A percentile compares a stretch with the other conserved stretches of the same genome.
These are phyloP conservation scores for Corymbia maculata DNA, from an alignment of 345 rosid species.

Conservation along the genomic window DNA sequence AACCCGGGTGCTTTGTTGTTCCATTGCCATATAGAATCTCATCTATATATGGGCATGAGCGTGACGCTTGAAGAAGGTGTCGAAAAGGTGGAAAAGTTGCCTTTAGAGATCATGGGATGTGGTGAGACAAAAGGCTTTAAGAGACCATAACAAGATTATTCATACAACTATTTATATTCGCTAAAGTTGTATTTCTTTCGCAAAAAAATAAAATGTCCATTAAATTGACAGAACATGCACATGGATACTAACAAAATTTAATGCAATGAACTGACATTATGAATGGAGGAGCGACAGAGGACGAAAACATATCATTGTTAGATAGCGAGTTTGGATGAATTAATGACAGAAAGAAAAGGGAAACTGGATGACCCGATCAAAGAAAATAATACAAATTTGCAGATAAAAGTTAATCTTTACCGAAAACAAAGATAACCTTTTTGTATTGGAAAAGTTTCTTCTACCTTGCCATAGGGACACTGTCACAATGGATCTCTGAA, in stretches of 20 bases:
- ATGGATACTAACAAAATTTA: too few species aligned
- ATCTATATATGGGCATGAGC: conserved; percentile 69
- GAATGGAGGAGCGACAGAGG: not conserved
- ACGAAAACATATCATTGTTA: not conserved
- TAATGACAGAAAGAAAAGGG: not conserved
- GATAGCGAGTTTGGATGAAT: not conserved
- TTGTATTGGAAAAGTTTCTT: not conserved
- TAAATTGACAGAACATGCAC: too few species aligned
- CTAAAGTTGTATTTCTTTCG: too few species aligned
- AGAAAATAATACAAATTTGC: not conserved
- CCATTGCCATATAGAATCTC: conserved; percentile 76
- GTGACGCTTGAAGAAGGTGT: conserved; percentile 54
- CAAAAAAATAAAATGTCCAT: too few species aligned
- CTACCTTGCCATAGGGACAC: not conserved
- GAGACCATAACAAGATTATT: too few species aligned
- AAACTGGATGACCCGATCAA: not conserved
- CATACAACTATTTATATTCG: too few species aligned
- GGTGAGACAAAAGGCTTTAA: conserved; percentile 9
- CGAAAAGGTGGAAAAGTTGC: conserved; percentile 41
- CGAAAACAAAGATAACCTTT: not conserved
- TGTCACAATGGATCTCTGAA: not conserved
- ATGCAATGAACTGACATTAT: not conserved
- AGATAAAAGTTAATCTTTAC: not conserved
- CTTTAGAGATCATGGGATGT: conserved; percentile 53
- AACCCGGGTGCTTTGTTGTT: conserved; percentile 72